Evolutionary conservation across 768 basidiomycete species (phyloP).

Genomic region (Amanita muscaria): DNA sequence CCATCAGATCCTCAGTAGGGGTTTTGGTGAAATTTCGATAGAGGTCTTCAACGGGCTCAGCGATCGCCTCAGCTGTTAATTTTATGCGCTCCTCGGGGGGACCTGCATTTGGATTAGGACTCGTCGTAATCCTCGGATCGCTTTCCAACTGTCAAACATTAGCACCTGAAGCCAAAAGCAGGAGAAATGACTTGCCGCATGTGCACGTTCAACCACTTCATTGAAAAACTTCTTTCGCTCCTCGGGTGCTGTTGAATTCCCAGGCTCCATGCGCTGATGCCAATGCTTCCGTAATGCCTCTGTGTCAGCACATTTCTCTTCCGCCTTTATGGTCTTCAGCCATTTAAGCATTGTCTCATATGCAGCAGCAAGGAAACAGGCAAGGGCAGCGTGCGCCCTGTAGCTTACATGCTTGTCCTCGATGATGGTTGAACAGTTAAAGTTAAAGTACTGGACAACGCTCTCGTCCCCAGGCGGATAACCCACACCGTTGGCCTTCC

Average conservation of each 20-base stretch:
- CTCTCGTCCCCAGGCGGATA: too few species aligned
- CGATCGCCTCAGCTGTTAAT: neutral
- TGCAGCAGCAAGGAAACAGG: constrained; percentile 9
- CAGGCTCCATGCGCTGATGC: too few species aligned
- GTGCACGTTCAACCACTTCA: neutral
- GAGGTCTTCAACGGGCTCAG: too few species aligned
- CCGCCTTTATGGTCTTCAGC: too few species aligned
- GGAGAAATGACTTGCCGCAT: neutral
- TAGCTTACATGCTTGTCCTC: constrained; percentile 7
- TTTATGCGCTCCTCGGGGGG: neutral
- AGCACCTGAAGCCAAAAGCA: neutral
- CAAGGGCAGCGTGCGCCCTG: neutral
- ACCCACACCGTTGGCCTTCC: too few species aligned
- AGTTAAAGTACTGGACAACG: too few species aligned
- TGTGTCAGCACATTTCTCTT: too few species aligned
- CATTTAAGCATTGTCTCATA: too few species aligned
- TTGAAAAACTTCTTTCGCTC: constrained; percentile 1
- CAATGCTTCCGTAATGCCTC: too few species aligned
- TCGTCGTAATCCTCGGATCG: too few species aligned
- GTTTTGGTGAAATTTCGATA: too few species aligned
- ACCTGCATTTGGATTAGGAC: neutral
- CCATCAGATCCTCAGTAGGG: neutral
- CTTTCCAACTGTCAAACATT: neutral
- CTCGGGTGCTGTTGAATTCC: neutral
- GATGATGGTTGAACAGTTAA: too few species aligned